A percentile compares a stretch with the other conserved stretches of the same genome.
Conservation (phyloP, 2,329 filamentous ascomycete genomes). For the Metarhizium humberi region DNA sequence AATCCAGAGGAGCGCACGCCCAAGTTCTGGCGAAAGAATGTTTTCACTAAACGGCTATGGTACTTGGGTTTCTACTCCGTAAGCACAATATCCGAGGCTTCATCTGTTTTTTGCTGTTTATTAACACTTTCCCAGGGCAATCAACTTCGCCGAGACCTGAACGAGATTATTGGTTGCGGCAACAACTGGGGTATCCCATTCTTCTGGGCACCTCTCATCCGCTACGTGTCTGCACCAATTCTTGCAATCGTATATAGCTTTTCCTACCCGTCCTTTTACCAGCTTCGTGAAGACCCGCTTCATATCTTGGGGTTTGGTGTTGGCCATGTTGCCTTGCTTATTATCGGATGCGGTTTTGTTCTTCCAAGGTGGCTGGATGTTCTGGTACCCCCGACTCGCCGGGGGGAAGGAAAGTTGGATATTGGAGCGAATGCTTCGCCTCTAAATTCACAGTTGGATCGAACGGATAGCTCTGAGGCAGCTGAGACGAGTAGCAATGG, state of each 20-base stretch:
- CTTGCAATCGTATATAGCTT: conserved; percentile 43
- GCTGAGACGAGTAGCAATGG: not conserved
- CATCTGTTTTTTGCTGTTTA: not conserved
- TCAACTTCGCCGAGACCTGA: conserved; percentile 46
- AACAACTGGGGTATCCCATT: conserved; percentile 47
- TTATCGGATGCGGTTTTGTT: conserved; percentile 38
- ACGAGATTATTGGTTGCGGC: conserved; percentile 40
- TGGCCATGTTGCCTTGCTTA: conserved; percentile 34
- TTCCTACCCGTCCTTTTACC: conserved; percentile 39
- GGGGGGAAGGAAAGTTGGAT: conserved; percentile 32
- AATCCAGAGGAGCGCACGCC: conserved; percentile 31
- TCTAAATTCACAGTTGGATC: not conserved
- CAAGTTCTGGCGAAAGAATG: conserved; percentile 30
- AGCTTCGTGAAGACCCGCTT: conserved; percentile 37
- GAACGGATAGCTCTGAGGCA: not conserved
- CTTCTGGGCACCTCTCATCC: conserved; percentile 40
- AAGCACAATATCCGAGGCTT: conserved; percentile 14
- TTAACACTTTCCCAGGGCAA: conserved; percentile 31
- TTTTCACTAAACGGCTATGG: conserved; percentile 34
- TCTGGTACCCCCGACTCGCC: conserved; percentile 37
- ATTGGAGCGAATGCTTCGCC: conserved; percentile 12
- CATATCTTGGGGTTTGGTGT: conserved; percentile 40
- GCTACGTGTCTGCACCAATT: conserved; percentile 39
- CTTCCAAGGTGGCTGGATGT: conserved; percentile 44
- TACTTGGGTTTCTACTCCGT: conserved; percentile 49